Conservation (phyloP, 495 filamentous ascomycete species). For the Penicillium lagena region DNA sequence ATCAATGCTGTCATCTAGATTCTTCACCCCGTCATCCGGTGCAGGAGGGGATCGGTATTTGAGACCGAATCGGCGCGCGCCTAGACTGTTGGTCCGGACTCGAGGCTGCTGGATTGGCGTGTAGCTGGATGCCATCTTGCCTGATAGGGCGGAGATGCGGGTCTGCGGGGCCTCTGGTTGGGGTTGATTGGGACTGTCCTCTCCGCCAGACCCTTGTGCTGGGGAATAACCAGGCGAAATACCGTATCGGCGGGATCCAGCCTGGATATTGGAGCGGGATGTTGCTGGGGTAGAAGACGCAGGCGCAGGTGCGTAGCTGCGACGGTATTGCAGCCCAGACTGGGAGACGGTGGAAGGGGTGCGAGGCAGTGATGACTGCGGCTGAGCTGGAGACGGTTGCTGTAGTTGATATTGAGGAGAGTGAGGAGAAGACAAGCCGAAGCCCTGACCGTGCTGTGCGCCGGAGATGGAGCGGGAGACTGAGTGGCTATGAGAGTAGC, state of each 20-base stretch:
- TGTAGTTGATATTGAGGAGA: constrained; percentile 17
- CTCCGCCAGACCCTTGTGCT: constrained; percentile 10
- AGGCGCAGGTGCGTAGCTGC: constrained; percentile 33
- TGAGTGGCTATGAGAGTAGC: constrained; percentile 38
- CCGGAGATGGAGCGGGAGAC: constrained; percentile 19
- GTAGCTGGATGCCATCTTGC: constrained; percentile 34
- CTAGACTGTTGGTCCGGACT: constrained; percentile 34
- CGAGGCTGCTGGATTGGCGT: constrained; percentile 36
- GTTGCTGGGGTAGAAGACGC: constrained; percentile 33
- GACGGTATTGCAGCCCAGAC: constrained; percentile 34
- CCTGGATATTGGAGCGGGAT: constrained; percentile 37
- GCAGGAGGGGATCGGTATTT: constrained; percentile 27
- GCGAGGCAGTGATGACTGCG: constrained; percentile 23
- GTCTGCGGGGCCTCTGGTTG: constrained; percentile 25
- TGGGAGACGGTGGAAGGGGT: constrained; percentile 34
- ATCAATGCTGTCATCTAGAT: constrained; percentile 33
- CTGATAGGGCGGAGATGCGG: constrained; percentile 31
- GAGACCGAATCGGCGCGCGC: constrained; percentile 31
- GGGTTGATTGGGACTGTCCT: constrained; percentile 16
- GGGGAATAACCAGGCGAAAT: constrained; percentile 21
- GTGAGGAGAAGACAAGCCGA: constrained; percentile 12
- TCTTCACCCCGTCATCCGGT: constrained; percentile 17
- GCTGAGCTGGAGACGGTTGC: constrained; percentile 18
- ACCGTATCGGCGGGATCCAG: constrained; percentile 42
- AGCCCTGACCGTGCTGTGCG: constrained; percentile 14